phyloP scores from a whole-genome alignment of 2,329 filamentous ascomycete genomes.

The Xylaria sp. region DNA sequence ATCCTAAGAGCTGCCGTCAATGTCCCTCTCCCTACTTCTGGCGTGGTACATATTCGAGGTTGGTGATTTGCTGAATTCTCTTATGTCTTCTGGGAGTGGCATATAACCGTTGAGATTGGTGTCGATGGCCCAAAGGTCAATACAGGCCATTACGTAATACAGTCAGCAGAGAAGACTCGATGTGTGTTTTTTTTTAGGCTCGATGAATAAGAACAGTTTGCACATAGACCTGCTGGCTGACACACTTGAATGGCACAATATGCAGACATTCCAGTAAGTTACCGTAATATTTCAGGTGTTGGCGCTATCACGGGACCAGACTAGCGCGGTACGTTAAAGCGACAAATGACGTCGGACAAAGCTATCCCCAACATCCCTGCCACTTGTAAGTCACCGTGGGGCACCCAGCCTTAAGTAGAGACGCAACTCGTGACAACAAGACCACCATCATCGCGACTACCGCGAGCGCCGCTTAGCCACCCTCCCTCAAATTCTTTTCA shows the following conservation, averaged over 20 bases:
- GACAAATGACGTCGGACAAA: slow-evolving; percentile 35
- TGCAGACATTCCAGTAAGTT: no score
- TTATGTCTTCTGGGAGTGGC: background rate
- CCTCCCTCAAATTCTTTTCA: background rate
- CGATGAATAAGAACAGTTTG: no score
- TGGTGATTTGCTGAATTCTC: background rate
- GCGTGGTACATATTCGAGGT: background rate
- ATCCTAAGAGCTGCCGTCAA: background rate
- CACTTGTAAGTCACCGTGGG: slow-evolving; percentile 25
- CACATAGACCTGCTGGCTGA: no score
- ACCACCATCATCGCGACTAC: slow-evolving; percentile 21
- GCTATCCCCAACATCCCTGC: slow-evolving; percentile 24
- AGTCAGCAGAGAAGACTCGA: background rate
- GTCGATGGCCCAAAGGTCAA: background rate
- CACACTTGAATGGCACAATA: no score
- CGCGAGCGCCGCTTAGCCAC: background rate
- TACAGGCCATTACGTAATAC: background rate
- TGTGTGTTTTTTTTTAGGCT: no score
- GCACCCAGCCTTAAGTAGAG: slow-evolving; percentile 7
- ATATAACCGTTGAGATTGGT: background rate
- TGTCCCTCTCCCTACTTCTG: background rate
- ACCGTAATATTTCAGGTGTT: background rate
- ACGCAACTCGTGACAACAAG: slow-evolving; percentile 8
- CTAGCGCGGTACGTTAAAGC: background rate
- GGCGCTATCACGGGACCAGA: background rate